These are phyloP conservation scores for Psidium guajava DNA, from an alignment of 345 rosid genomes.

Conservation along the genomic window DNA sequence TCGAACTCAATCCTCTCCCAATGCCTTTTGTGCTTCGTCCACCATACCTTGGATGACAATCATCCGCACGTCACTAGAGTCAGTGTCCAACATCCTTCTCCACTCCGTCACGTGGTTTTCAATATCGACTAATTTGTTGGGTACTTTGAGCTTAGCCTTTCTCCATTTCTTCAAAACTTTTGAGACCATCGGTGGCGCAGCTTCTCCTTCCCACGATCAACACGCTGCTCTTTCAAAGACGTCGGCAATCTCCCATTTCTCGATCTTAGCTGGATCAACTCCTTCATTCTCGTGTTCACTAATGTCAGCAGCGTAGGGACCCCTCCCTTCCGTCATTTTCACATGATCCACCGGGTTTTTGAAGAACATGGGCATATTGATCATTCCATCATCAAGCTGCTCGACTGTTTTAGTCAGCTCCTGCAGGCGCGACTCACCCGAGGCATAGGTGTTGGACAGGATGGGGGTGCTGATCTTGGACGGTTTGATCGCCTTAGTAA, in stretches of 20 bases:
- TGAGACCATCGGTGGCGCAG: not conserved
- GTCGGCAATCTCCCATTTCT: not conserved
- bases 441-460: not conserved
- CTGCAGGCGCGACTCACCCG: not conserved
- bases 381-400: no score
- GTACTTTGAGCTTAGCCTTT: not conserved
- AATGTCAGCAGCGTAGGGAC: not conserved
- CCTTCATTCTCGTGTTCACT: not conserved
- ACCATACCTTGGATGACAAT: no score
- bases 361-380: not conserved
- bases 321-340: not conserved
- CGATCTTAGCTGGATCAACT: accelerated
- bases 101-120: not conserved
- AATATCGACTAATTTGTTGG: not conserved
- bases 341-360: not conserved
- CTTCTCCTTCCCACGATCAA: not conserved
- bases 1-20: no score
- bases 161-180: not conserved
- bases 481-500: not conserved
- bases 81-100: not conserved
- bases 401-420: not conserved
- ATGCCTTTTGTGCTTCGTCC: no score
- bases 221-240: not conserved
- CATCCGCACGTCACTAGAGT: not conserved
- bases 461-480: not conserved